Evolutionary conservation across 306 rosid genomes (phyloP).

Genomic region (Prunus campanulata): DNA sequence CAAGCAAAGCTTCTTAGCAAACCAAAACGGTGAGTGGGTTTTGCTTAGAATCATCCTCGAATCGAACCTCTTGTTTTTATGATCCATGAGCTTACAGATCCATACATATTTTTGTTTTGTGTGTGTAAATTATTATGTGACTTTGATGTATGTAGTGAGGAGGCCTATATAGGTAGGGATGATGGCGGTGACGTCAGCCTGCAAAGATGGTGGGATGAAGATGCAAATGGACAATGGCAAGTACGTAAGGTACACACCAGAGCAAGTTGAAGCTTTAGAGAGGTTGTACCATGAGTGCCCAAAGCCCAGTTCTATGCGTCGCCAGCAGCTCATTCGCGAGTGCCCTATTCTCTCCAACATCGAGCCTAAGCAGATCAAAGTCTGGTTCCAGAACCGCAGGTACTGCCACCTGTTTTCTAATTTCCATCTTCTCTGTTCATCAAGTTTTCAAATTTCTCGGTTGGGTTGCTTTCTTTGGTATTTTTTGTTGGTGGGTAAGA

Average conservation of each 20-base stretch:
- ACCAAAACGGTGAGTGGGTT: slow-evolving; percentile 2
- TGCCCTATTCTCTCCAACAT: slow-evolving; percentile 95
- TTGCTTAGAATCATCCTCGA: background rate
- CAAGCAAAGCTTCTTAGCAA: background rate
- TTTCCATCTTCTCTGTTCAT: background rate
- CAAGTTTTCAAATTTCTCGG: background rate
- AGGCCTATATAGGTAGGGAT: slow-evolving; percentile 34
- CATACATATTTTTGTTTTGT: background rate
- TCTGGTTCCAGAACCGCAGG: slow-evolving; percentile 99
- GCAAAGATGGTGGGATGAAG: slow-evolving; percentile 65
- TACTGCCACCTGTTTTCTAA: slow-evolving; percentile 1
- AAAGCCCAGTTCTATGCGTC: slow-evolving; percentile 92
- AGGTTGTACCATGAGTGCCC: slow-evolving; percentile 97
- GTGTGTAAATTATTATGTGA: background rate
- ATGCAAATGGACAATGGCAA: slow-evolving; percentile 87
- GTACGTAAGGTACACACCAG: slow-evolving; percentile 94
- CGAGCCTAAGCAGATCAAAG: slow-evolving; percentile 98
- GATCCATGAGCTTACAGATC: background rate
- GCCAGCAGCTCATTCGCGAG: slow-evolving; percentile 93
- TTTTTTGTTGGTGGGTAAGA: background rate
- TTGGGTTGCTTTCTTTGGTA: background rate
- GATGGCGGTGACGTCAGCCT: slow-evolving; percentile 72
- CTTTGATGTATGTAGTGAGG: background rate
- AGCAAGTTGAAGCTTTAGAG: slow-evolving; percentile 94
- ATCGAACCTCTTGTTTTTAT: background rate